Conservation (phyloP, 169 alveolate species). For the Eimeria tenella region DNA sequence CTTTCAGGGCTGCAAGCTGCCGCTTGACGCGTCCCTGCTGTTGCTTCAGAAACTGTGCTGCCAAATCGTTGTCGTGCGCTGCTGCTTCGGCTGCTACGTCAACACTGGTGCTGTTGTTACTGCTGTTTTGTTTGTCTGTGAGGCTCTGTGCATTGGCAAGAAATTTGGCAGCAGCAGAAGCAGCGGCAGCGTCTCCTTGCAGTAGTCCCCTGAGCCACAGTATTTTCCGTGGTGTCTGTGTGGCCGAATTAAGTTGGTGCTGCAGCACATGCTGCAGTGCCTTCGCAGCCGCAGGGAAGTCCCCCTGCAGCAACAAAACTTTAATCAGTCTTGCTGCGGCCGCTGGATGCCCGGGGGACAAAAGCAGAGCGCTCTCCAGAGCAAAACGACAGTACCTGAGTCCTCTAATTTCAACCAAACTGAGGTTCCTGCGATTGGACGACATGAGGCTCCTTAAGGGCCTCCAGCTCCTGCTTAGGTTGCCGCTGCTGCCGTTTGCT, state of each 20-base stretch:
- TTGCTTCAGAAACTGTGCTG: conserved; percentile 62
- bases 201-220: conserved; percentile 66
- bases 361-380: conserved; percentile 67
- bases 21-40: conserved; percentile 44
- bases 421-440: conserved; percentile 16
- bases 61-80: conserved; percentile 34
- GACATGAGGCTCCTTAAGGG: conserved; percentile 58
- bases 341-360: conserved; percentile 64
- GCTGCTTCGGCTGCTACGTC: conserved; percentile 54
- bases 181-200: conserved; percentile 64
- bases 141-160: conserved; percentile 48
- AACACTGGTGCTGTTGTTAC: background rate
- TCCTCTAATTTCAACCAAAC: conserved; percentile 5
- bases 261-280: conserved; percentile 64
- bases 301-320: conserved; percentile 72
- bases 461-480: conserved; percentile 61
- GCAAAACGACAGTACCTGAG: conserved; percentile 65
- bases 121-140: conserved; percentile 32
- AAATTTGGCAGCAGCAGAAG: conserved; percentile 60
- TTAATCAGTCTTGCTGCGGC: conserved; percentile 69
- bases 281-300: conserved; percentile 70
- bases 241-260: conserved; percentile 20
- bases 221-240: conserved; percentile 48
- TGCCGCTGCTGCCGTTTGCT: conserved; percentile 44
- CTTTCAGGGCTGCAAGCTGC: conserved; percentile 55